Conservation (phyloP, 1,139 yeast genomes). For the Magnusiomyces sp. region DNA sequence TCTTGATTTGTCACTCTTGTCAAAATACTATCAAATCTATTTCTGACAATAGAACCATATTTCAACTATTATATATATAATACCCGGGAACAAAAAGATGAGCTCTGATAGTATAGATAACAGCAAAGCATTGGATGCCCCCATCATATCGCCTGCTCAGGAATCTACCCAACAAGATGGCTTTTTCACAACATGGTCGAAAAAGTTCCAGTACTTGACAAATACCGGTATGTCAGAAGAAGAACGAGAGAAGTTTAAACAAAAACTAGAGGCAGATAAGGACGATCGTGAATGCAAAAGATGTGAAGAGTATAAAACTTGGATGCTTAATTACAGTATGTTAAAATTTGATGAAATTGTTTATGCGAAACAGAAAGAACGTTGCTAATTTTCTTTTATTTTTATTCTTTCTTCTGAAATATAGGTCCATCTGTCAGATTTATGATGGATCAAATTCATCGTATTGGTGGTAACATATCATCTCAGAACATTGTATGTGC, state of each 20-base stretch:
- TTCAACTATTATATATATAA: no score
- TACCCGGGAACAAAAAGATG: no score
- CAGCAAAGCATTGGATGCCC: no score
- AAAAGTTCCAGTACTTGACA: slow-evolving; percentile 62
- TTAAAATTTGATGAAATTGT: no score
- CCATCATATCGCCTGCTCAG: no score
- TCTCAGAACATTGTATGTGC: slow-evolving; percentile 62
- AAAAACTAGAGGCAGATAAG: slow-evolving; percentile 38
- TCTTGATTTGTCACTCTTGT: no score
- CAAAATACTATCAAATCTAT: no score
- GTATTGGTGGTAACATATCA: slow-evolving; percentile 50
- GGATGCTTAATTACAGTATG: slow-evolving; percentile 64
- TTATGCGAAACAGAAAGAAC: not conserved
- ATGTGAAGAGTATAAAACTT: slow-evolving; percentile 68
- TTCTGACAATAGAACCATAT: no score
- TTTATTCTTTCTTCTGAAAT: slow-evolving; percentile 35
- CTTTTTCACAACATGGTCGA: slow-evolving; percentile 79
- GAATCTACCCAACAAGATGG: not conserved
- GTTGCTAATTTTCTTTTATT: not conserved
- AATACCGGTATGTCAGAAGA: slow-evolving; percentile 55
- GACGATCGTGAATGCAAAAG: slow-evolving; percentile 51
- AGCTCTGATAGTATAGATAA: no score
- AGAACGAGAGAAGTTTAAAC: slow-evolving; percentile 51
- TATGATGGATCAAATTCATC: slow-evolving; percentile 76
- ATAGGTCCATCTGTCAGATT: slow-evolving; percentile 82